Evolutionary conservation across 2,329 filamentous ascomycete genomes (phyloP), one percentile per base, ranked within the genome.

Genomic region (Anthostomella pinea): DNA sequence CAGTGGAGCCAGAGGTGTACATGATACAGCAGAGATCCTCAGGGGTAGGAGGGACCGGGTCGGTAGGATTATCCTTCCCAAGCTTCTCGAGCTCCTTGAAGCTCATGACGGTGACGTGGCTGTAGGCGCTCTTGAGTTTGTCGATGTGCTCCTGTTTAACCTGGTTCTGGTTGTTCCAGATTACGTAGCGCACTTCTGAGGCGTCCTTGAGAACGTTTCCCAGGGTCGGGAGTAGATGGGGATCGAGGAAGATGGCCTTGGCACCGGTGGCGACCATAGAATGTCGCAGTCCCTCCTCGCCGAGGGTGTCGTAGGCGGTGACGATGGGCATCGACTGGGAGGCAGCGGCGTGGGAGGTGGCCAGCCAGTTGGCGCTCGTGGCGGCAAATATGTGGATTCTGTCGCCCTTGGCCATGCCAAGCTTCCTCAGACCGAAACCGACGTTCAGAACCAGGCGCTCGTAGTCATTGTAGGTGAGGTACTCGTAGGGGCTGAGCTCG

Each of bases 261-360:
- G 82, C 80, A 41, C 75, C 69, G n/a, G 83, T 87, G 55, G 85
- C 81, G 22, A 77, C 69, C 57, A 87, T 72, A 3, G 83, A 86
- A 65, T 87, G 82, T 57, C 75, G 77, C 44, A 87, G 64, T 20
- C 83, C 83, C 44, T 84, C 80, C 57, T 86, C 81, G 21, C 83
- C 83, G 20, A 87, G 75, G 6, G 83, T 87, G 60, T 87, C 83
- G 60, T 87, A 87, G 24, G 83, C 83, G 19, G 85, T 89, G 30
- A 88, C 84, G 46, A 88, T 83, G 36, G 86, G 79, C 66, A 93
- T 78, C 25, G 83, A 87, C 65, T 94, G 87, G 13, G 86, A 87
- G 30, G 76, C 66, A 34, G 71, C 69, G 33, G 63, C 72, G 55
- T 77, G 73, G 14, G 71, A 69, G 52, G 65, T 64, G 46, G 67